A percentile compares a stretch with the other conserved stretches of the same genome.
phyloP scores from a whole-genome alignment of 2,329 filamentous ascomycete species.

The Clarireedia hainanense region DNA sequence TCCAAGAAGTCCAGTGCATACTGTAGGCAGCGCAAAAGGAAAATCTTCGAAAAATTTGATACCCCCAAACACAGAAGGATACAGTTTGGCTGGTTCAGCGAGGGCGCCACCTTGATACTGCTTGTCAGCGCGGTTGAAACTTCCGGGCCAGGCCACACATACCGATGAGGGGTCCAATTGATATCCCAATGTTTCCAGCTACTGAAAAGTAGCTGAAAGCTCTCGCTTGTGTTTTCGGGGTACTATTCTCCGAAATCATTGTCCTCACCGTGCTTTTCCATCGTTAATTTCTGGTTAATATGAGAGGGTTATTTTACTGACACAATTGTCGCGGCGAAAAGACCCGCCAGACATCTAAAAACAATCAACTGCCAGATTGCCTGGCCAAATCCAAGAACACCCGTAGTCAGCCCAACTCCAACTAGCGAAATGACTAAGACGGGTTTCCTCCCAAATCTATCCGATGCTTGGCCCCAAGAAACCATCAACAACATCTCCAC shows the following conservation, averaged over 20 bases:
- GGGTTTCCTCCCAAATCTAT: conserved; percentile 64
- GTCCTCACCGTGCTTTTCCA: conserved; percentile 51
- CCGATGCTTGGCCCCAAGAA: conserved; percentile 60
- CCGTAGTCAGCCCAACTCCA: conserved; percentile 53
- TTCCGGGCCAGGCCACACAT: conserved; percentile 27
- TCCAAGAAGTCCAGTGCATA: conserved; percentile 49
- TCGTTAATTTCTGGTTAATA: neutral
- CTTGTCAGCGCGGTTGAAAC: conserved; percentile 24
- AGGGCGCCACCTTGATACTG: conserved; percentile 52
- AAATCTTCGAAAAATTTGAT: conserved; percentile 52
- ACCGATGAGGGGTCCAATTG: conserved; percentile 50
- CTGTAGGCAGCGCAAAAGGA: conserved; percentile 57
- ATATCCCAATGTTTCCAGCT: conserved; percentile 64
- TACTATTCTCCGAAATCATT: conserved; percentile 70
- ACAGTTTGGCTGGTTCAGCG: conserved; percentile 58
- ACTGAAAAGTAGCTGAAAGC: conserved; percentile 75
- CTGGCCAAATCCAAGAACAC: conserved; percentile 60
- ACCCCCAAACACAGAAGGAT: conserved; percentile 47
- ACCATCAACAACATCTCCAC: conserved; percentile 76
- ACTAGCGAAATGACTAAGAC: conserved; percentile 59
- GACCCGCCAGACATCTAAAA: conserved; percentile 61
- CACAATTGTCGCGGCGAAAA: conserved; percentile 67
- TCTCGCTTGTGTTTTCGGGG: conserved; percentile 59
- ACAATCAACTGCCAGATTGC: conserved; percentile 68
- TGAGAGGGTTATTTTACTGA: conserved; percentile 26